Evolutionary conservation across 176 grass and related monocot genomes (phyloP), one percentile per base, ranked within the genome.

Genomic region (Eragrostis nindensis): DNA sequence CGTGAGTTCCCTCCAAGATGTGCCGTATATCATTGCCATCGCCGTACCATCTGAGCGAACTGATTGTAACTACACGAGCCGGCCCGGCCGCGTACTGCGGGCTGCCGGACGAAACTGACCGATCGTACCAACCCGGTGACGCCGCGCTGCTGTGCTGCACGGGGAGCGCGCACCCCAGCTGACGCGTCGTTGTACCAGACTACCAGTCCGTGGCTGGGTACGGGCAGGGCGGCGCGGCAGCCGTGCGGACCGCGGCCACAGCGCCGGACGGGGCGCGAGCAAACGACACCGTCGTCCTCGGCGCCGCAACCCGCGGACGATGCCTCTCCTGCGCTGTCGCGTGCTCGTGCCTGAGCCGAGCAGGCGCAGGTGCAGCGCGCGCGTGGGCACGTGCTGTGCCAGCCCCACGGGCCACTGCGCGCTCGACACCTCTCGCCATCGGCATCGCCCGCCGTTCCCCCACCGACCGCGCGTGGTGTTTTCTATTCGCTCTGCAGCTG

Each of bases 381-480:
- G 56, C 41, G 30, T 11, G 2, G 48, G 83, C 84, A 86, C 76
- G 76, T 74, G 76, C 38, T 56, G 14, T 4, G 29, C 27, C n/a
- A 17, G 56, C 60, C 76, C 47, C 21, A 53, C 73, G 17, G 30
- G 15, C 66, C 57, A 66, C 19, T 77, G 75, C 57, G 41, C 4
- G 56, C 1, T 66, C 68, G 76, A 66, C 76, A n/a, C 8, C 39
- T 73, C 84, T 73, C 84, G 69, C 75, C 56, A 64, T 72, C 66
- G 76, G 45, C 76, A 38, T 21, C 75, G 82, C 19, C n/a, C 42
- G 11, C 53, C 53, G 21, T 18, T 47, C 27, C 73, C 48, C 74
- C 67, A 44, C 67, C 66, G 44, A 71, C 59, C 66, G 52, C 66
- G 52, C 40, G 32, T 65, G 45, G 56, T 56, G 83, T 64, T 70